Conservation (phyloP, 1,284 basidiomycete species). For the Amylostereum areolatum region DNA sequence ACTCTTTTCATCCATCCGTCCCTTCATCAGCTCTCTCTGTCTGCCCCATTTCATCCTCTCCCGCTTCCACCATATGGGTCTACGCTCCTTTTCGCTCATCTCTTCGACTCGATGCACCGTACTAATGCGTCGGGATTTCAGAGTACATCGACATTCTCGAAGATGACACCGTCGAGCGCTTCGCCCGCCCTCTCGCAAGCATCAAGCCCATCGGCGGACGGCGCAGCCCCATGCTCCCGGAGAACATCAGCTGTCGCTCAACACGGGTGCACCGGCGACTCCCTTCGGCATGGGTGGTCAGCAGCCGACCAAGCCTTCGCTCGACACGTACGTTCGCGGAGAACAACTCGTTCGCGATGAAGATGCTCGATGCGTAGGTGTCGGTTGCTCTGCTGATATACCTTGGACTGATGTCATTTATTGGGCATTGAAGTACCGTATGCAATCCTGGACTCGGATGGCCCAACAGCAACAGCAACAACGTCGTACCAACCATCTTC, state of each 20-base stretch:
- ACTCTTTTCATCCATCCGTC: too few species aligned
- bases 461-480: slow-evolving; percentile 36
- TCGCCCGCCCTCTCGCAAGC: slow-evolving; percentile 25
- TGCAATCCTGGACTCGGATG: slow-evolving; percentile 86
- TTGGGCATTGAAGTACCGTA: slow-evolving; percentile 46
- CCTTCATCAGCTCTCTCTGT: slow-evolving; percentile 6
- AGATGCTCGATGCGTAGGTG: slow-evolving; percentile 72
- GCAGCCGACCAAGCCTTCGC: slow-evolving; percentile 15
- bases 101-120: too few species aligned
- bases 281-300: not conserved
- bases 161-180: slow-evolving; percentile 81
- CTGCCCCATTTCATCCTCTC: not conserved
- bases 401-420: slow-evolving; percentile 3
- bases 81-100: too few species aligned
- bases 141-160: slow-evolving; percentile 94
- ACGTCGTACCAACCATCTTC: slow-evolving; percentile 21
- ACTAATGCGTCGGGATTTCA: too few species aligned
- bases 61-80: too few species aligned
- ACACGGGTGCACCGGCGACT: slow-evolving; percentile 25
- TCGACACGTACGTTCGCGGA: slow-evolving; percentile 73
- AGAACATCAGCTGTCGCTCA: slow-evolving; percentile 81
- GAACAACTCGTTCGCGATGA: slow-evolving; percentile 74
- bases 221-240: slow-evolving; percentile 39
- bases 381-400: slow-evolving; percentile 12
- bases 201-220: slow-evolving; percentile 15